A percentile compares a stretch with the other conserved stretches of the same genome.
Conservation (phyloP, 2,329 filamentous ascomycete species). For the Teratosphaeria zuluensis region DNA sequence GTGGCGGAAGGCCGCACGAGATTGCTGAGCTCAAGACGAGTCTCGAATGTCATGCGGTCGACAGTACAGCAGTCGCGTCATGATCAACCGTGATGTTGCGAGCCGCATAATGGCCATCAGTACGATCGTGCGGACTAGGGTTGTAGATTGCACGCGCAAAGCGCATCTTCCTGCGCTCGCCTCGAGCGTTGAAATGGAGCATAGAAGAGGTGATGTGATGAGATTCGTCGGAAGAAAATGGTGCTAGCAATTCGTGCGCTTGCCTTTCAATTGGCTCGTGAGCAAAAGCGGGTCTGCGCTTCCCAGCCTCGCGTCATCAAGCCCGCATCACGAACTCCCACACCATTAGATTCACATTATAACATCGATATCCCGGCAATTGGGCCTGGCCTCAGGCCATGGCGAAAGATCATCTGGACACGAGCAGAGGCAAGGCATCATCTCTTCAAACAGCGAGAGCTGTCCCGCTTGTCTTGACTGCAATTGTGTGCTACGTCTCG, state of each 20-base stretch:
- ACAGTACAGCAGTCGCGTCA: no score
- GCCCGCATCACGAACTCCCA: background rate
- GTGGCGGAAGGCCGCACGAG: no score
- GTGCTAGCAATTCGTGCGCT: background rate
- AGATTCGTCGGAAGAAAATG: background rate
- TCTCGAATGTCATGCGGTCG: no score
- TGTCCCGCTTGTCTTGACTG: conserved; percentile 19
- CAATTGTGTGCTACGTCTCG: conserved; percentile 20
- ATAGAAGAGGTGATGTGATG: no score
- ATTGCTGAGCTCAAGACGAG: no score
- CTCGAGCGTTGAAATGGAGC: no score
- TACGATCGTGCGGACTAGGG: no score
- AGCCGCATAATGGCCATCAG: no score
- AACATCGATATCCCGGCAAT: background rate
- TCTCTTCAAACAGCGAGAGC: conserved; percentile 18
- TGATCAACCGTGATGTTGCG: no score
- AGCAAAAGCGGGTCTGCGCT: background rate
- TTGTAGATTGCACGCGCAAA: no score
- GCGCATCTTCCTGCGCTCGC: no score
- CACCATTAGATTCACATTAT: background rate
- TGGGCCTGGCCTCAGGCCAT: background rate
- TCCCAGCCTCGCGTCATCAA: background rate
- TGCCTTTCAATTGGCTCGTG: background rate
- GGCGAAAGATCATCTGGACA: background rate
- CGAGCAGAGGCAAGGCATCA: background rate